A percentile compares a stretch with the other conserved stretches of the same genome.
Conservation (phyloP, 2,329 filamentous ascomycete genomes). For the Aspergillus pseudotamarii region DNA sequence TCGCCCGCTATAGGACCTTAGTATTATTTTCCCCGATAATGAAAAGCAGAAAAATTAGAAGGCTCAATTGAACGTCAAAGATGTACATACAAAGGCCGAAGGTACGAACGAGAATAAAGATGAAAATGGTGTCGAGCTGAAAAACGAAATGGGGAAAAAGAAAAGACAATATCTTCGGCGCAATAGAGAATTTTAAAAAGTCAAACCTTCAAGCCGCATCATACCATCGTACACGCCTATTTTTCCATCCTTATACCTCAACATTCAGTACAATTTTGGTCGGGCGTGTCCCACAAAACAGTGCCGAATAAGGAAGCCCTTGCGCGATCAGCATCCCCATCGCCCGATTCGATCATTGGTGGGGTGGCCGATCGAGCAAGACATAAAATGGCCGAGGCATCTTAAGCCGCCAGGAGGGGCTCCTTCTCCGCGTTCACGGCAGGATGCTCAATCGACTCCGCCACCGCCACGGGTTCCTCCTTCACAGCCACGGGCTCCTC, state of each 20-base stretch:
- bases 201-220: conserved; percentile 15
- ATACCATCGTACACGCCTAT: conserved; percentile 26
- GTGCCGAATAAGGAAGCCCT: background rate
- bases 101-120: conserved; percentile 5
- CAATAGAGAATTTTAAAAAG: conserved; percentile 3
- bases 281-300: conserved; percentile 9
- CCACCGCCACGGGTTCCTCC: conserved; percentile 36
- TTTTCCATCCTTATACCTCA: conserved; percentile 12
- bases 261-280: conserved; percentile 9
- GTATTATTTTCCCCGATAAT: background rate
- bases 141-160: conserved; percentile 8
- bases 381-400: background rate
- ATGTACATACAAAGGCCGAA: conserved; percentile 10
- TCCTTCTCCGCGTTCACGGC: conserved; percentile 34
- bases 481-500: conserved; percentile 37
- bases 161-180: conserved; percentile 6
- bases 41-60: background rate
- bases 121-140: background rate
- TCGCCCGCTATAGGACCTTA: background rate
- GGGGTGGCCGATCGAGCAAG: background rate
- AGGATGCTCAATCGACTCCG: conserved; percentile 33
- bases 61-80: conserved; percentile 7
- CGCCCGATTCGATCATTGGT: background rate
- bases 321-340: background rate
- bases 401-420: conserved; percentile 37